These are phyloP conservation scores for Anacardium occidentale DNA, from an alignment of 345 rosid species.

Conservation along the genomic window DNA sequence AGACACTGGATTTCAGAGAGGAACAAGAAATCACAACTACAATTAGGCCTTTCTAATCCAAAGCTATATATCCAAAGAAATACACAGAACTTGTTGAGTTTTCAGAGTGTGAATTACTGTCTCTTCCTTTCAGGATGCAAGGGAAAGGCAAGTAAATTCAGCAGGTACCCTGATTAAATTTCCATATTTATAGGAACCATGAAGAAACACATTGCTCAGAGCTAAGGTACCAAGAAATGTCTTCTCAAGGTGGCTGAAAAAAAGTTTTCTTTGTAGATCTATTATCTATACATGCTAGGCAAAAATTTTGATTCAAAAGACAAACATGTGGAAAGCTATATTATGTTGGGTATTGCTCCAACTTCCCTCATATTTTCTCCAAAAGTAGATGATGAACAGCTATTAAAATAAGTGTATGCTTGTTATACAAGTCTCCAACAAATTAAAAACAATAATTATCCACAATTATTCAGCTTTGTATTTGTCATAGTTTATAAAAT, in stretches of 20 bases:
- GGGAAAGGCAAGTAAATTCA: not conserved
- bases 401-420: too few relatives aligned
- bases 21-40: not conserved
- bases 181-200: not conserved
- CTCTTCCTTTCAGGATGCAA: too few relatives aligned
- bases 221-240: not conserved
- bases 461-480: too few relatives aligned
- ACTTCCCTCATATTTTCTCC: not conserved
- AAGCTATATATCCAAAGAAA: constrained; percentile 10
- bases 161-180: not conserved
- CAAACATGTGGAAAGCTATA: constrained; percentile 4
- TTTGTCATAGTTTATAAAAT: too few relatives aligned
- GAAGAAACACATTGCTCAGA: not conserved
- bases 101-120: not conserved
- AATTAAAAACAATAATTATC: too few relatives aligned
- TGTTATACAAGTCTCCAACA: too few relatives aligned
- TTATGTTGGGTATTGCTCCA: constrained; percentile 4
- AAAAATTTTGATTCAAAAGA: not conserved
- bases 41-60: not conserved
- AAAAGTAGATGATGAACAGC: not conserved
- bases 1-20: not conserved
- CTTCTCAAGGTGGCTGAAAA: too few relatives aligned
- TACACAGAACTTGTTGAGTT: not conserved
- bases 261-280: not conserved
- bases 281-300: constrained; percentile 2